Evolutionary conservation across 306 rosid genomes (phyloP), one percentile per base, ranked within the genome.

Genomic region (Fragaria nilgerrensis): DNA sequence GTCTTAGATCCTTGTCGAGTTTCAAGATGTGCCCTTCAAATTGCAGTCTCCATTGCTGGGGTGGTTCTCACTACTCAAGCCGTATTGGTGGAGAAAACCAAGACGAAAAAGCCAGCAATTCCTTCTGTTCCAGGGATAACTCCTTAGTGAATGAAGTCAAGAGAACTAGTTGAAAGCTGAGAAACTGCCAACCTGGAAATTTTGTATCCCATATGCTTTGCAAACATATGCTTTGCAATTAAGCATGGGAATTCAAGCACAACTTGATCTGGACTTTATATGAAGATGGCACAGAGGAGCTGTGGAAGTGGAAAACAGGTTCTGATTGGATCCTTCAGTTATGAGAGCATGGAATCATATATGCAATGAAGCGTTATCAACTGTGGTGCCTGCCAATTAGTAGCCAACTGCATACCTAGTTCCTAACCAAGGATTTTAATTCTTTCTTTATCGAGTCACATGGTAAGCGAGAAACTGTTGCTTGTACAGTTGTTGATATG

Each of bases 21-120:
- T 82, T 79, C 96, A 27, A 92, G 96, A 77, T 92, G 97, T 75
- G 98, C 98, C 73, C 97, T 95, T 80, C 96, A 92, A 82, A 90
- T 78, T 85, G 97, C 98, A 19, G 96, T 82, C 76, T 92, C 97
- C 14, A 81, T 95, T 81, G 92, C 97, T 23, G 93, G 97, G 15
- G 23, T 95, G 76, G 75, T 92, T 85, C 85, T 95, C 80, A 90
- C 97, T 45, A 90, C 97, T 71, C 89, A 95, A 87, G 98, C 98
- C 34, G 77, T 95, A 61, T 53, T 95, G 84, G 96, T 92, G 75
- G 97, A 90, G 62, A 92, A 95, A 83, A 81, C 69, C 65, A 90
- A 82, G 88, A 73, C 77, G 84, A 86, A 89, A 53, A 79, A 86
- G 83, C 92, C 97, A 5, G 73, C 58, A 23, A 50, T 95, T 59